phyloP scores from a whole-genome alignment of 1,284 basidiomycete genomes.

The Rhodotorula sp. region DNA sequence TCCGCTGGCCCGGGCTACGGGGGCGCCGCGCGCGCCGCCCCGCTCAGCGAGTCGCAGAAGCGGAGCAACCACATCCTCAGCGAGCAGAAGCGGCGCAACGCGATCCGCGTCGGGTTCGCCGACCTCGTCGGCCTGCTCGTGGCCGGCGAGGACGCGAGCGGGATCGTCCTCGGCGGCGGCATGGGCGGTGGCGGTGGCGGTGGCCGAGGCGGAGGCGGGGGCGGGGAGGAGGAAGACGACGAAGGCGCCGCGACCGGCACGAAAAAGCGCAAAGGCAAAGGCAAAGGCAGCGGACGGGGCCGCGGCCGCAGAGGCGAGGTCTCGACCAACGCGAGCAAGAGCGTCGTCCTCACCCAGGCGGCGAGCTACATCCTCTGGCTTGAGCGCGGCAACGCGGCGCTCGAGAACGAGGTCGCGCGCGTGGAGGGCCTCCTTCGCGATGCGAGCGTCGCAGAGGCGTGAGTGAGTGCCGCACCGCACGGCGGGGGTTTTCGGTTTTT shows the following conservation, averaged over 20 bases:
- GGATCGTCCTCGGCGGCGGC: slow-evolving; percentile 32
- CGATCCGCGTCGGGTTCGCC: slow-evolving; percentile 78
- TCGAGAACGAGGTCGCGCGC: slow-evolving; percentile 39
- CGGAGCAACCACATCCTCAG: slow-evolving; percentile 88
- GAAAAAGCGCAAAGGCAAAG: slow-evolving; percentile 9
- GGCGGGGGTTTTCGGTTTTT: too few species aligned
- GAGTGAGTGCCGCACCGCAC: too few species aligned
- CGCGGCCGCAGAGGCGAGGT: slow-evolving; percentile 45
- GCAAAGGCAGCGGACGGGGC: slow-evolving; percentile 22
- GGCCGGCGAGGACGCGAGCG: slow-evolving; percentile 60
- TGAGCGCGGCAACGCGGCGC: slow-evolving; percentile 41
- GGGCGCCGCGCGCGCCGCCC: neutral
- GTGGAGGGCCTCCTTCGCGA: slow-evolving; percentile 20
- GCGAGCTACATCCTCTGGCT: slow-evolving; percentile 43
- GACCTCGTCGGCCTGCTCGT: slow-evolving; percentile 44
- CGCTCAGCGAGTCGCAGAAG: slow-evolving; percentile 78
- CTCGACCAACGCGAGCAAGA: slow-evolving; percentile 44
- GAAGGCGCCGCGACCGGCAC: slow-evolving; percentile 6
- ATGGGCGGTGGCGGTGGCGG: neutral
- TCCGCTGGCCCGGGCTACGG: neutral
- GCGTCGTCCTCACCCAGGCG: slow-evolving; percentile 43
- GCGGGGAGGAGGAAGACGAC: neutral
- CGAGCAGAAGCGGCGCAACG: slow-evolving; percentile 84
- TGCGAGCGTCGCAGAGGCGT: neutral
- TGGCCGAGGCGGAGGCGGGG: neutral